Evolutionary conservation across 2,329 filamentous ascomycete genomes (phyloP), one percentile per base, ranked within the genome.

Genomic region (Aspergillus fumigatiaffinis): DNA sequence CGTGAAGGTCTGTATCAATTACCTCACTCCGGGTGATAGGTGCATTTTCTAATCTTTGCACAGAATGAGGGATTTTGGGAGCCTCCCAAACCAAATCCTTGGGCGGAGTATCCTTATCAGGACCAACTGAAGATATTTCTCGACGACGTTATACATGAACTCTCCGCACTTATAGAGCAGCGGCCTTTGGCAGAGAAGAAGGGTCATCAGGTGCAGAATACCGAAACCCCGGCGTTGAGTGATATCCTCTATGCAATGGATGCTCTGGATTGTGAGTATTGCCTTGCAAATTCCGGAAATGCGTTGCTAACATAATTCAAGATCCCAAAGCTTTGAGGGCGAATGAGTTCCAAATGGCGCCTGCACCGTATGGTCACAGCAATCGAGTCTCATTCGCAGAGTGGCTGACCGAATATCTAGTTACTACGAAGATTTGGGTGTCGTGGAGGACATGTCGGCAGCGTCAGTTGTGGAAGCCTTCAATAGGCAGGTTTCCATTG

Each of bases 391-490:
- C 10, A n/a, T 7, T 21, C 17, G 17, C 14, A 35, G 3, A 29
- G 47, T 32, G n/a, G 32, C 58, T 65, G 32, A 66, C 23, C 12
- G 29, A 8, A 17, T 41, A 41, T 57, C 10, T 65, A 79, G 79
- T 46, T 77, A 81, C 62, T 88, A 87, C 68, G 83, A 84, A 51
- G 83, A 84, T 60, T 75, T 91, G 23, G 88, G 88, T 23, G 80
- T 80, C 14, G 70, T 85, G 8, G 79, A 82, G 42, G 82, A 88
- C 66, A 88, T 89, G 70, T 80, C 83, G 4, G 84, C 89, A 65
- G 66, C 75, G 1, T 72, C 87, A n/a, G 73, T 91, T 20, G 73
- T 80, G 28, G 88, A 85, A 69, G 84, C 85, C 3, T 90, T 84
- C 66, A 77, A 84, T 25, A 78, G 82, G 35, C 87, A 90, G 72